Base-by-base conservation (phyloP, 73 alveolate species). In the Stentor coeruleus region DNA sequence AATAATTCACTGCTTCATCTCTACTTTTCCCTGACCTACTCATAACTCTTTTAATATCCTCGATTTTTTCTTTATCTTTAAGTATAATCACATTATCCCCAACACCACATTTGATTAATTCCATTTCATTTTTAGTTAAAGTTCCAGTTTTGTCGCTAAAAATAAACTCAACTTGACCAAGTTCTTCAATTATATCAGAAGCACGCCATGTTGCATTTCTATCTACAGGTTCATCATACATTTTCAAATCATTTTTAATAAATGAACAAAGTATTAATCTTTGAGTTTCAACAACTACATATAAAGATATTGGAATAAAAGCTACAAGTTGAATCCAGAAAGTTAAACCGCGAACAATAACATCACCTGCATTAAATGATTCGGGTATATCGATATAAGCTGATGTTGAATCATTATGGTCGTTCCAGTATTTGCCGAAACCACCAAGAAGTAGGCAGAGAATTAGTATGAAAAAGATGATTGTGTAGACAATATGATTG, bases 101-200 rank as follows among this genome's bases (percentile, higher is more conserved):
- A n/a, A n/a, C n/a, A n/a, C n/a, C n/a, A n/a, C n/a, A n/a, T n/a
- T n/a, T n/a, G n/a, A n/a, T n/a, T n/a, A n/a, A n/a, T n/a, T 75
- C 83, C 83, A 75, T 75, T 20, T 26, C 83, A 75, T 75, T 75
- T 15, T 35, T 26, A 2, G 83, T 75, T 1, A 75, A 35, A 75
- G 83, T 75, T 15, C 99, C 99, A 3, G 99, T 96, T 84, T 96
- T 96, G 85, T 96, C 99, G 26, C 96, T 87, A 81, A 96, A 96
- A 36, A 96, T 87, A 79, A 87, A 93, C 66, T 94, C 95, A 35
- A 95, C 91, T 72, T 96, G 90, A 3, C 99, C 99, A 59, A 96
- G 87, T 86, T 96, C 98, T 85, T 96, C 99, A 79, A 91, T 93
- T 81, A 96, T 76, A 85, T 93, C 95, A 40, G 96, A 85, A 3